Evolutionary conservation across 306 rosid genomes (phyloP), one percentile per base, ranked within the genome.

Genomic region (Vigna nakashimae): DNA sequence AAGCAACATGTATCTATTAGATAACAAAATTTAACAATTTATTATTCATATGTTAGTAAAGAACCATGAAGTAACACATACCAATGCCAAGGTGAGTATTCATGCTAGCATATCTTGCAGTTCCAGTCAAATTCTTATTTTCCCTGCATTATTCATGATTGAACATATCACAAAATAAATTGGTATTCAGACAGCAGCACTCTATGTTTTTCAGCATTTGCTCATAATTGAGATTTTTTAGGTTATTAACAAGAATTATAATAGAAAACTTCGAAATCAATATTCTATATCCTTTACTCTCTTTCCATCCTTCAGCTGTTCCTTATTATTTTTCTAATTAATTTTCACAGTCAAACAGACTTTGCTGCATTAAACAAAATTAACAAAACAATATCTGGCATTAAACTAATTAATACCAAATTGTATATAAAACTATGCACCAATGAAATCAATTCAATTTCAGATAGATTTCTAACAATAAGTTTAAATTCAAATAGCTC

Each of bases 91-190:
- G 96, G 83, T 94, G 98, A 74, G 98, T 93, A 77, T 93, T 91
- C 93, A 89, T 89, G 90, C 98, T 94, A 45, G 98, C 98, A 89
- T 94, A 94, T 90, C 97, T 90, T 64, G 97, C 98, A 55, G 97
- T 94, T 73, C 98, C 98, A 34, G 97, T 94, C 89, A 94, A 84
- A 86, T 92, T 94, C 90, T 94, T 94, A 82, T 92, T 94, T 86
- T 94, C 98, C 87, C 98, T 94, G 92, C 86, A 83, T 65, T 30
- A 48, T 76, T 80, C 62, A 74, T 34, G 40, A 81, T 52, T 55
- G 72, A 71, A 79, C 24, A 55, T 75, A 63, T 81, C 46, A 78
- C 0, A 57, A 55, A 45, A 55, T 32, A 74, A 49, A 40, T 30
- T 24, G 50, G 69, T 66, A 57, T 36, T 45, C 73, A 34, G 46